Base-by-base conservation (phyloP, 2,329 filamentous ascomycete species). In the Phialemonium atrogriseum region DNA sequence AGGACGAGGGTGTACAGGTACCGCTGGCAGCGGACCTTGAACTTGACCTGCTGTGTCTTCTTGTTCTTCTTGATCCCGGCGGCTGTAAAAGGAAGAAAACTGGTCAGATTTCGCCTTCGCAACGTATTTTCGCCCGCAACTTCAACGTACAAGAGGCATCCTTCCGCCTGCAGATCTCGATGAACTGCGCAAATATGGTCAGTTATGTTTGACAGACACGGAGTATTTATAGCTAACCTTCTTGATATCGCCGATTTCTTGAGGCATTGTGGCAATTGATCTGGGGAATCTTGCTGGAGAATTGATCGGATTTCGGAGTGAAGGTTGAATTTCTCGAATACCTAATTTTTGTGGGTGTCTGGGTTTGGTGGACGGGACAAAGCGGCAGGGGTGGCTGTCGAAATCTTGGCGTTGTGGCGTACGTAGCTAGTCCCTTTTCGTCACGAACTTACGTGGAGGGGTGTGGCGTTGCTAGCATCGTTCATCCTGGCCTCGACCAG, bases 81-180 rank as follows among this genome's bases (percentile, higher is more conserved):
- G 68, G 84, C 84, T 89, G 54, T 44, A 26, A 30, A 8, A 10
- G 18, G 17, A 34, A 32, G 36, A 38, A 10, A 20, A 20, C 15
- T 12, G 11, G 18, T 47, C 38, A 48, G 32, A 28, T 24, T 36
- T 38, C 20, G 24, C 21, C 32, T 25, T 36, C 32, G 10, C 17
- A 24, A 35, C 25, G 13, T 10, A 12, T n/a, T 18, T 24, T 26
- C 24, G 24, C 7, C 24, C 13, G 12, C 32, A 18, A 27, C 13
- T 15, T 24, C 47, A 48, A 88, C 87, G 59, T 84, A 98, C 91
- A 94, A 64, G 84, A 93, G 65, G 91, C 91, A 80, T 98, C 93
- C 77, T 94, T 94, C 67, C 91, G 84, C 70, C 89, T 84, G 81
- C 85, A 94, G 79, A 98, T 94, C 83, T 96, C 91, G 68, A 98